These are phyloP conservation scores for Gigaspora rosea DNA, from an alignment of 192 early-diverging fungal genomes.

Conservation along the genomic window DNA sequence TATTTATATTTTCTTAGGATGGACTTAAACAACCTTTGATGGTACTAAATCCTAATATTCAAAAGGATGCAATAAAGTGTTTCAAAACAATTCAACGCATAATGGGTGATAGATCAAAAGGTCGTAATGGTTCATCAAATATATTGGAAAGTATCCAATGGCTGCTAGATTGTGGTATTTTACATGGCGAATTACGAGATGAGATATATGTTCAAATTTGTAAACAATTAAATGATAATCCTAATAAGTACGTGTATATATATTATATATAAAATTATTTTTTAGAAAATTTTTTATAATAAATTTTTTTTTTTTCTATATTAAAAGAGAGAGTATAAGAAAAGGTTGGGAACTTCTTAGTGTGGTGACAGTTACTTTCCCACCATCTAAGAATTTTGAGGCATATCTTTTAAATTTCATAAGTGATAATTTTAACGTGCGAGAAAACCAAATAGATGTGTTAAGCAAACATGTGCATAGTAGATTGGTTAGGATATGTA, in stretches of 20 bases:
- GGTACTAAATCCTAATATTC: constrained; percentile 72
- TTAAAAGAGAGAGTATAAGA: constrained; percentile 59
- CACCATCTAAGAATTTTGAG: constrained; percentile 86
- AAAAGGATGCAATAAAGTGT: constrained; percentile 83
- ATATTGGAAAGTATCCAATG: constrained; percentile 69
- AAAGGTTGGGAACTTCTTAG: constrained; percentile 88
- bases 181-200: constrained; percentile 78
- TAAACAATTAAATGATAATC: constrained; percentile 84
- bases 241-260: constrained; percentile 50
- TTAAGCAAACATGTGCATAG: constrained; percentile 53
- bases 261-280: not conserved
- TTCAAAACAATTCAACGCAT: constrained; percentile 84
- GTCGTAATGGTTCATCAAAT: constrained; percentile 20
- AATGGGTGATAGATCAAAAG: constrained; percentile 70
- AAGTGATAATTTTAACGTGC: constrained; percentile 57
- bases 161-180: constrained; percentile 77
- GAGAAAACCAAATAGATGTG: constrained; percentile 52
- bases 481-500: constrained; percentile 71
- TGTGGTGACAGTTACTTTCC: constrained; percentile 84
- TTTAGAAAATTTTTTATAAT: not conserved
- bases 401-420: constrained; percentile 82
- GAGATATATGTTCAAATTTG: constrained; percentile 94
- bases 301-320: not conserved
- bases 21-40: constrained; percentile 77
- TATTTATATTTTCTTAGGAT: constrained; percentile 52